Percentiles rank a stretch among this genome's conserved stretches.
Evolutionary conservation across 495 filamentous ascomycete species (phyloP).

Genomic region (Penicillium longicatenatum): DNA sequence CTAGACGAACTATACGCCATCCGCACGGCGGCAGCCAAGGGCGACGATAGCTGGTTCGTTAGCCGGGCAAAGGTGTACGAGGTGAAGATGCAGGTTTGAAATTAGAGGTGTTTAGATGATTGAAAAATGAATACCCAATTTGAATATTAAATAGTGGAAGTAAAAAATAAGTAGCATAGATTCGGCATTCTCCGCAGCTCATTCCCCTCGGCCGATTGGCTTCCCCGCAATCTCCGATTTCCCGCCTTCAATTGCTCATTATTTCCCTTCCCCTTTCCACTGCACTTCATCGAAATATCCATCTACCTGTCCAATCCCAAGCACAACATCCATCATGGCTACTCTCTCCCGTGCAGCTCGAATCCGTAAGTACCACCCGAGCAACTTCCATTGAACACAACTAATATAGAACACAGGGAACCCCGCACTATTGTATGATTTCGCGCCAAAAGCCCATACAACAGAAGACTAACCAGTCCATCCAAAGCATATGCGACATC

Average conservation of each 20-base stretch:
- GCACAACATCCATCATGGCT: constrained; percentile 30
- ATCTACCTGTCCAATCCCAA: neutral
- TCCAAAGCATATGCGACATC: constrained; percentile 82
- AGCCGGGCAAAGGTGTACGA: constrained; percentile 55
- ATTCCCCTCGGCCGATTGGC: constrained; percentile 17
- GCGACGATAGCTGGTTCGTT: constrained; percentile 54
- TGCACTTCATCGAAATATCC: neutral
- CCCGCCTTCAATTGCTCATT: neutral
- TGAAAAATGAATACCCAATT: neutral
- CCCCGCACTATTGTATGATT: constrained; percentile 66
- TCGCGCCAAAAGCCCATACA: neutral
- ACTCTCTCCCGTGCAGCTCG: constrained; percentile 31
- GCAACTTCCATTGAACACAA: neutral
- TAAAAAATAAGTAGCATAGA: neutral
- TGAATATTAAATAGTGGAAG: too few species aligned
- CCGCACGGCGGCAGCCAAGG: constrained; percentile 46
- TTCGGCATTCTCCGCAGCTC: neutral
- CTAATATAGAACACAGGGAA: constrained; percentile 51
- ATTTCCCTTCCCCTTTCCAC: neutral
- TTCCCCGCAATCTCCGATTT: constrained; percentile 31
- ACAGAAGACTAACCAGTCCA: constrained; percentile 7
- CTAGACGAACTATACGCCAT: constrained; percentile 69
- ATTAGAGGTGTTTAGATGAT: neutral
- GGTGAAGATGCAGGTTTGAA: constrained; percentile 32
- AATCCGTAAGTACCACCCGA: constrained; percentile 31